phyloP scores from a whole-genome alignment of 129 eudicot genomes.

The Apium graveolens region DNA sequence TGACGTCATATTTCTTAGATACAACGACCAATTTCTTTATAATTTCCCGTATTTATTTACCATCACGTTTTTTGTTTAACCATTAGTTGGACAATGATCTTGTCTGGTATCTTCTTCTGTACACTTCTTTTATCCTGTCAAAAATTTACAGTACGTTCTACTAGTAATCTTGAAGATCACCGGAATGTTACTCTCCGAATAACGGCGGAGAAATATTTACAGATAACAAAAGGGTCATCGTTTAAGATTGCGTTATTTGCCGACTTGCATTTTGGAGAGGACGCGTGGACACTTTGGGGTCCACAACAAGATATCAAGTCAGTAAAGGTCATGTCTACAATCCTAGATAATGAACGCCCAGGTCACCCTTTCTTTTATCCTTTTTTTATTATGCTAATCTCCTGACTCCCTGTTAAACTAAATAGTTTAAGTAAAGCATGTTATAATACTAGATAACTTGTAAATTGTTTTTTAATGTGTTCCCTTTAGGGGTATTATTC shows the following conservation, averaged over 20 bases:
- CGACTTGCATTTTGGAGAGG: constrained; percentile 86
- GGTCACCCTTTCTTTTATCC: constrained; percentile 26
- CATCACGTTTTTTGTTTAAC: not conserved
- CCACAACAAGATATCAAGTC: constrained; percentile 65
- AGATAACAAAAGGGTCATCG: constrained; percentile 31
- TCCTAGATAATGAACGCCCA: constrained; percentile 54
- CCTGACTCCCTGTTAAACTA: not conserved
- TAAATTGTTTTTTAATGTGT: too few relatives aligned
- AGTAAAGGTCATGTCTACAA: constrained; percentile 60
- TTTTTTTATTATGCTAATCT: not conserved
- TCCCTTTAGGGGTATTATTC: not conserved
- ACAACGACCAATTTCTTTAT: not conserved
- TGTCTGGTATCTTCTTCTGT: not conserved
- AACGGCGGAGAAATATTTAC: constrained; percentile 23
- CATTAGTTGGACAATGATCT: not conserved
- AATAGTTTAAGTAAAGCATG: not conserved
- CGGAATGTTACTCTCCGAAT: constrained; percentile 17
- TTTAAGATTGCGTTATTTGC: constrained; percentile 84
- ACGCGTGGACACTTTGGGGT: constrained; percentile 84
- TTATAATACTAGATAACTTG: not conserved
- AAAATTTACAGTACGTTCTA: not conserved
- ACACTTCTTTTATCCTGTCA: not conserved
- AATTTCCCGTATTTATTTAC: not conserved
- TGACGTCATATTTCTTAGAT: not conserved
- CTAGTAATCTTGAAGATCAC: not conserved